phyloP scores from a whole-genome alignment of 176 grass and related monocot species.

The Ensete glaucum region DNA sequence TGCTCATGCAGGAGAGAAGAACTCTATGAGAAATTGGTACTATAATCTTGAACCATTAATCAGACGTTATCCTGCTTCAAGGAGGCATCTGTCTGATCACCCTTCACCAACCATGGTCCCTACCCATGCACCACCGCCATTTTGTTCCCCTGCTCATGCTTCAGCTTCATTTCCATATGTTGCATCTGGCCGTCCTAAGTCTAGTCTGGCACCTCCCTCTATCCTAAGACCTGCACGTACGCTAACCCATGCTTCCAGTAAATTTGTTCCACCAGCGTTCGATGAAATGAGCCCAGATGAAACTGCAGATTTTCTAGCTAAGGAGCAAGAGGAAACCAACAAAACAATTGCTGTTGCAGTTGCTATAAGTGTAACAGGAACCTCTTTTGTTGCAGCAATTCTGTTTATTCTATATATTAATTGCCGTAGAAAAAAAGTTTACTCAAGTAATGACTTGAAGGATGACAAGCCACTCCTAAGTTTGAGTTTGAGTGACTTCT shows the following conservation, averaged over 20 bases:
- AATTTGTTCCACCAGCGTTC: neutral
- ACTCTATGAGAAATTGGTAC: conserved; percentile 7
- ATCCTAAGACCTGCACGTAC: neutral
- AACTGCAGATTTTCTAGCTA: conserved; percentile 2
- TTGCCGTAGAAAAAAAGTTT: conserved; percentile 28
- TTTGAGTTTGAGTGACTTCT: conserved; percentile 42
- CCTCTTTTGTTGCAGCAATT: conserved; percentile 34
- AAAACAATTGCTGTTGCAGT: conserved; percentile 18
- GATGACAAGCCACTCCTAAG: conserved; percentile 46
- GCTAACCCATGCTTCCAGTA: neutral
- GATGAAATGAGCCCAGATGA: conserved; percentile 13
- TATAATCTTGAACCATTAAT: conserved; percentile 33
- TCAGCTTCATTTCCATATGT: neutral
- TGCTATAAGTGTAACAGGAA: conserved; percentile 24
- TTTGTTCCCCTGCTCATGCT: neutral
- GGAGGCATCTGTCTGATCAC: conserved; percentile 27
- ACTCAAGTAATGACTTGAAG: conserved; percentile 19
- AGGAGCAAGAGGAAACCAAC: conserved; percentile 6
- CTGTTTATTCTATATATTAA: conserved; percentile 37
- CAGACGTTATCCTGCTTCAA: conserved; percentile 21
- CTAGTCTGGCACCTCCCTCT: neutral
- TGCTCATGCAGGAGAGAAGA: conserved; percentile 11
- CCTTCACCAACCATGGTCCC: conserved; percentile 5
- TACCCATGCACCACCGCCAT: neutral
- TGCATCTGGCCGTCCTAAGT: neutral